These are phyloP conservation scores for Fusarium anthophilum DNA, from an alignment of 2,329 filamentous ascomycete genomes.

Conservation along the genomic window DNA sequence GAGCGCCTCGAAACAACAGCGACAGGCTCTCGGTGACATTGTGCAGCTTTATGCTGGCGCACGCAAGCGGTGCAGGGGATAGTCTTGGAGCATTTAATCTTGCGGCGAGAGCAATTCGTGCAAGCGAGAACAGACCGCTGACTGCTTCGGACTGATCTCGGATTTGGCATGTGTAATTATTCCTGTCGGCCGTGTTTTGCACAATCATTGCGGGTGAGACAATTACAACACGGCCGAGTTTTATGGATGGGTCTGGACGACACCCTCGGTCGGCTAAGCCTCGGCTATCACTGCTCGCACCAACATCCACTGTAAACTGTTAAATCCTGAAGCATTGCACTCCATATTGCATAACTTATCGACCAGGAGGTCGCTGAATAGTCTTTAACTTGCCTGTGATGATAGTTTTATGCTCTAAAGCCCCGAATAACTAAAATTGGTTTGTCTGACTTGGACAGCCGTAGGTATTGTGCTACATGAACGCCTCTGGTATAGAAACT, in stretches of 20 bases:
- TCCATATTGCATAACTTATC: rapidly evolving
- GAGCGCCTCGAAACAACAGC: background rate
- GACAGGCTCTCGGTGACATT: background rate
- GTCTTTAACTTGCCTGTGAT: too few relatives aligned
- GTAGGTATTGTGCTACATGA: too few relatives aligned
- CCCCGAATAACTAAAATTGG: too few relatives aligned
- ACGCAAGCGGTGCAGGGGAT: background rate
- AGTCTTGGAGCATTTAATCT: background rate
- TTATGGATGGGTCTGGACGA: rapidly evolving
- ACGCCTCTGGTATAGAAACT: too few relatives aligned
- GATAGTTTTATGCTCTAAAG: too few relatives aligned
- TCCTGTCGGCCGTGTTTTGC: background rate
- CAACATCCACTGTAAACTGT: rapidly evolving
- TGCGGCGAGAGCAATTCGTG: background rate
- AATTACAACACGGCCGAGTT: background rate
- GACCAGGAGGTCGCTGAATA: rapidly evolving
- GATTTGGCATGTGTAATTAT: background rate
- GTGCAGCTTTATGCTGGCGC: background rate
- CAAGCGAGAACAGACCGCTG: background rate
- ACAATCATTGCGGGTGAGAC: background rate
- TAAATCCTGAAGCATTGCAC: rapidly evolving
- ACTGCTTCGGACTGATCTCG: background rate
- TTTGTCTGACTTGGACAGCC: too few relatives aligned
- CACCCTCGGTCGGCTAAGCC: rapidly evolving
- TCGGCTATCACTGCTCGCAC: rapidly evolving